These are phyloP conservation scores for Syzygium syzygioides DNA, from an alignment of 441 rosid genomes.

Conservation along the genomic window DNA sequence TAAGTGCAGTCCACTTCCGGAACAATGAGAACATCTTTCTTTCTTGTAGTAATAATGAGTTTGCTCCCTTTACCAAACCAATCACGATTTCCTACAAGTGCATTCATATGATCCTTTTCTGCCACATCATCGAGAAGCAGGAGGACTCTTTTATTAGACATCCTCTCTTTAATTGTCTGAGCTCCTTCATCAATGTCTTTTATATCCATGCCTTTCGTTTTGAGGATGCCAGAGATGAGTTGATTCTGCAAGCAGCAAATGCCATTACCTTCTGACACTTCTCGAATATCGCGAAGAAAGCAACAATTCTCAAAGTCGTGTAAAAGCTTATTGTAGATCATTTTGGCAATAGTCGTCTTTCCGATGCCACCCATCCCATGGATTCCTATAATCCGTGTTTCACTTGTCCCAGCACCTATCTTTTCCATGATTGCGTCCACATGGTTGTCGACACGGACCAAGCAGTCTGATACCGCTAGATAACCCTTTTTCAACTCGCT, in stretches of 20 bases:
- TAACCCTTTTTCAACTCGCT: not conserved
- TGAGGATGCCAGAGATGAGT: not conserved
- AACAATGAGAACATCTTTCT: too few relatives aligned
- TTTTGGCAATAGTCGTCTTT: not conserved
- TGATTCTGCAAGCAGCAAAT: rapidly evolving
- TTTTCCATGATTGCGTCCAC: not conserved
- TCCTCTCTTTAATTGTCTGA: not conserved
- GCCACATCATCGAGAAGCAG: not conserved
- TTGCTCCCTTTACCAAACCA: too few relatives aligned
- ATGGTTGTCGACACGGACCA: not conserved
- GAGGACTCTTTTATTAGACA: not conserved
- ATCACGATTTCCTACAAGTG: not conserved
- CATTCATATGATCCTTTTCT: not conserved
- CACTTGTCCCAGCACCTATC: not conserved
- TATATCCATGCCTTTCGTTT: rapidly evolving
- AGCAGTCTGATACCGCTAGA: not conserved
- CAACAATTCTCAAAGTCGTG: not conserved
- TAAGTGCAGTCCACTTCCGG: too few relatives aligned
- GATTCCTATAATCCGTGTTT: not conserved
- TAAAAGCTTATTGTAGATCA: not conserved
- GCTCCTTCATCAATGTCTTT: not conserved
- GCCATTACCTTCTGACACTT: not conserved
- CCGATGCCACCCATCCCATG: not conserved
- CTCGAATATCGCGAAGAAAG: not conserved
- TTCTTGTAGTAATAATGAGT: too few relatives aligned